Percentiles rank a stretch among this genome's conserved stretches.
Conservation (phyloP, 495 filamentous ascomycete species). For the Aspergillus diversus region DNA sequence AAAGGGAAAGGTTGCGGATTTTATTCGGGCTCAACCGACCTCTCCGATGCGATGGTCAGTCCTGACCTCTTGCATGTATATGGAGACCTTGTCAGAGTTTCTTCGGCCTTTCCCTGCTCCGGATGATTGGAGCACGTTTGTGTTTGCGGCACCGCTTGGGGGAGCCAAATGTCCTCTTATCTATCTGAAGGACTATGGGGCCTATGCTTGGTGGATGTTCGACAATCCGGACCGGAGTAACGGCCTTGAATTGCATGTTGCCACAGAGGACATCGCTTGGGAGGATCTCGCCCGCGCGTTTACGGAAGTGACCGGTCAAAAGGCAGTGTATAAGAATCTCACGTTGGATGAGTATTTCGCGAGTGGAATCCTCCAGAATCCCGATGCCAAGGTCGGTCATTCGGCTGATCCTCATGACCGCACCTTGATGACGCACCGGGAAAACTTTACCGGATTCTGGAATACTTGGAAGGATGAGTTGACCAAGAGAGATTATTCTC, state of each 20-base stretch:
- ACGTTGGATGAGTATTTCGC: conserved; percentile 49
- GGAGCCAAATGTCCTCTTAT: conserved; percentile 30
- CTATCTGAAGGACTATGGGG: conserved; percentile 32
- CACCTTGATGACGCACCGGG: conserved; percentile 45
- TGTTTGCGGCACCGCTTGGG: conserved; percentile 31
- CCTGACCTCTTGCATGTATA: conserved; percentile 58
- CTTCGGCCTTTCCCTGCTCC: conserved; percentile 18
- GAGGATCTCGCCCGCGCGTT: conserved; percentile 54
- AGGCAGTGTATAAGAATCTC: conserved; percentile 45
- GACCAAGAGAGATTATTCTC: conserved; percentile 49
- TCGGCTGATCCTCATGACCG: conserved; percentile 43
- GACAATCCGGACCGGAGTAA: conserved; percentile 24
- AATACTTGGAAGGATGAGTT: conserved; percentile 46
- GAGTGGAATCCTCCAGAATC: conserved; percentile 10
- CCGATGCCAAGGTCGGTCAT: conserved; percentile 35
- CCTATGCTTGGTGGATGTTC: conserved; percentile 31
- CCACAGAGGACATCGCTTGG: conserved; percentile 50
- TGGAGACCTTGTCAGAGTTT: conserved; percentile 49
- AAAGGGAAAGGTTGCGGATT: conserved; percentile 50
- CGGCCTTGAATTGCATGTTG: conserved; percentile 49
- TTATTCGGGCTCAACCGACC: conserved; percentile 46
- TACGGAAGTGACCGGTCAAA: conserved; percentile 54
- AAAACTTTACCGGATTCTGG: conserved; percentile 62
- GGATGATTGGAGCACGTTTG: conserved; percentile 18
- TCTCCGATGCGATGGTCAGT: conserved; percentile 51